Evolutionary conservation across 169 alveolate genomes (phyloP), one percentile per base, ranked within the genome.

Genomic region (Plasmodium chabaudi): DNA sequence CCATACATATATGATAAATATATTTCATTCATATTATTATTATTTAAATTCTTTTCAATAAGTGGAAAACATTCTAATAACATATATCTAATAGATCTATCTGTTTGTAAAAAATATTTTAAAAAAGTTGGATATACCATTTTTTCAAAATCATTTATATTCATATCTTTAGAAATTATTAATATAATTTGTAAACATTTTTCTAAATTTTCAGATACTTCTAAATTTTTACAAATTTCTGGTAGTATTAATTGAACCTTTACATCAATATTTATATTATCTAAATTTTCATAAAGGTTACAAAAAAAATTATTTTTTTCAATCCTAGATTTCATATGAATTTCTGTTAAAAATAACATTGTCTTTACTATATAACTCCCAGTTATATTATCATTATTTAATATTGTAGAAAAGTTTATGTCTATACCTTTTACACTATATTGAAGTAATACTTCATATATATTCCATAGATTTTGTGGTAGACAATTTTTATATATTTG

Each of bases 271-370:
- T 94, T 87, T 55, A 93, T 88, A 44, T 59, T 74, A 13, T 87
- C 82, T 39, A 93, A 56, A 21, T 73, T 65, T 2, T 63, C 23
- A 34, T 91, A 92, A 21, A 93, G 91, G 39, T 91, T 61, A 25
- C 73, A 51, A 25, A 93, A 74, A 72, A 93, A 93, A 25, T 44
- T 57, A 1, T 39, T 72, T 46, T 88, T 87, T 56, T 91, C 93
- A 34, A 46, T 72, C 51, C 87, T 88, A 9, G 92, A 51, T 53
- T 91, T 88, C 74, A 93, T 93, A 70, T 93, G 94, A 25, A 92
- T 60, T 59, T 91, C 93, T 46, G 92, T 84, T 57, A 84, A 72
- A 49, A 91, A 93, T 17, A 82, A n/a, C 92, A 93, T 88, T 5
- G 92, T 89, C 13, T 60, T 59, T n/a, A 93, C 82, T 9, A 86